Conservation (phyloP, 129 eudicot species). For the Rutidosis leptorrhynchoides region DNA sequence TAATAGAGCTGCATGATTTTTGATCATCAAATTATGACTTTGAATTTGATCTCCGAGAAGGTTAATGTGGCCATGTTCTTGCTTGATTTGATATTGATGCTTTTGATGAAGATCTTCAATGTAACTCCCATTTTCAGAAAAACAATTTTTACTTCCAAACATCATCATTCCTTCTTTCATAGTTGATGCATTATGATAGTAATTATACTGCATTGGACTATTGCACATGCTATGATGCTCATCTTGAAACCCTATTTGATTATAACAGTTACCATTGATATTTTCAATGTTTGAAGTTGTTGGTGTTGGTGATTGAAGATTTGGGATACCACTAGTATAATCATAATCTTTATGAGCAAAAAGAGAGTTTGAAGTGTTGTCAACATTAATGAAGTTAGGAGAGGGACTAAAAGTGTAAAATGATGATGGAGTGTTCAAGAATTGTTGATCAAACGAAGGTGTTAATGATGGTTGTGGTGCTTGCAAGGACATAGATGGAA, state of each 20-base stretch:
- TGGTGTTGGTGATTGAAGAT: slow-evolving; percentile 22
- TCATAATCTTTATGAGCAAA: slow-evolving; percentile 22
- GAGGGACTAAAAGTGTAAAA: slow-evolving; percentile 22
- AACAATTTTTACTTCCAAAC: slow-evolving; percentile 50
- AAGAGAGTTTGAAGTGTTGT: slow-evolving; percentile 21
- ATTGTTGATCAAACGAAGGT: slow-evolving; percentile 20
- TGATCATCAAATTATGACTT: slow-evolving; percentile 31
- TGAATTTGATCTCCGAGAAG: slow-evolving; percentile 33
- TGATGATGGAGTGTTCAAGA: slow-evolving; percentile 27
- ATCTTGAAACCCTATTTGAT: slow-evolving; percentile 28
- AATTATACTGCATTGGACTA: slow-evolving; percentile 31
- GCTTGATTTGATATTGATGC: slow-evolving; percentile 36
- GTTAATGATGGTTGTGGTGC: slow-evolving; percentile 26
- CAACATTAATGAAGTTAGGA: slow-evolving; percentile 33
- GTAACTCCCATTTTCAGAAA: slow-evolving; percentile 55
- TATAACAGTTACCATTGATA: slow-evolving; percentile 24
- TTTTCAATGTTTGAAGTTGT: slow-evolving; percentile 9
- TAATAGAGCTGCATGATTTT: slow-evolving; percentile 33
- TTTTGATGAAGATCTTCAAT: slow-evolving; percentile 23
- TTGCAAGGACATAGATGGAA: slow-evolving; percentile 33
- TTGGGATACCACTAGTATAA: slow-evolving; percentile 1
- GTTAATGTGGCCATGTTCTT: slow-evolving; percentile 31
- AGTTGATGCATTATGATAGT: slow-evolving; percentile 22
- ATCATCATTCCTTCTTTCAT: slow-evolving; percentile 41
- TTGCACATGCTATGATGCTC: slow-evolving; percentile 36